Percentiles rank a stretch among this genome's conserved stretches.
These are phyloP conservation scores for Pseudogymnoascus sp. DNA, from an alignment of 2,329 filamentous ascomycete species.

Conservation along the genomic window DNA sequence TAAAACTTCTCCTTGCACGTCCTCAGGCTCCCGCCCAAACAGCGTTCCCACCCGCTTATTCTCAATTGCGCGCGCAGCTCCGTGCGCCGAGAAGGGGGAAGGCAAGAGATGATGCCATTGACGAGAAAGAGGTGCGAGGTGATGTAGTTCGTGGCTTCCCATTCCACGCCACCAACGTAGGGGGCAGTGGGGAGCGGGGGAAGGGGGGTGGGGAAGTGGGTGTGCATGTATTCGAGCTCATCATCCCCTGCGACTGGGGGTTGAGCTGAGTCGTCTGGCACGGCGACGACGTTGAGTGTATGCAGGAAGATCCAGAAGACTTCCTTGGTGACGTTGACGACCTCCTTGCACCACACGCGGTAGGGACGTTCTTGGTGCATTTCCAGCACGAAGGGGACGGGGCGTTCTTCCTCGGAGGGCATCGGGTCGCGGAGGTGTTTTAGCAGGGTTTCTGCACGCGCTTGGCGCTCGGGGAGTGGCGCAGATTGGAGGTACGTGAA, in stretches of 20 bases:
- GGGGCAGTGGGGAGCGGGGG: constrained; percentile 89
- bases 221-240: constrained; percentile 51
- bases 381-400: constrained; percentile 77
- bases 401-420: constrained; percentile 64
- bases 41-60: constrained; percentile 83
- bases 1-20: constrained; percentile 99
- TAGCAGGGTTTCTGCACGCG: constrained; percentile 65
- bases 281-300: constrained; percentile 76
- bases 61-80: constrained; percentile 65
- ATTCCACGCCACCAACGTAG: constrained; percentile 94
- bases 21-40: constrained; percentile 73
- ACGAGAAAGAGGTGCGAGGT: constrained; percentile 86
- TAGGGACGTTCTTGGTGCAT: constrained; percentile 86
- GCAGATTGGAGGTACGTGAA: constrained; percentile 78
- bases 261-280: constrained; percentile 34
- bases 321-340: constrained; percentile 88
- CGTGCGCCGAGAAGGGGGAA: constrained; percentile 65
- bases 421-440: constrained; percentile 72
- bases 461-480: constrained; percentile 49
- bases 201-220: constrained; percentile 75
- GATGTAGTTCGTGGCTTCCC: constrained; percentile 96
- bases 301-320: constrained; percentile 99
- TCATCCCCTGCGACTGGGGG: constrained; percentile 19
- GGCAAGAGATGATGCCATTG: constrained; percentile 79
- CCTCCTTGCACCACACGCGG: constrained; percentile 88